phyloP scores from a whole-genome alignment of 495 filamentous ascomycete species.

The Hypoxylon fragiforme region DNA sequence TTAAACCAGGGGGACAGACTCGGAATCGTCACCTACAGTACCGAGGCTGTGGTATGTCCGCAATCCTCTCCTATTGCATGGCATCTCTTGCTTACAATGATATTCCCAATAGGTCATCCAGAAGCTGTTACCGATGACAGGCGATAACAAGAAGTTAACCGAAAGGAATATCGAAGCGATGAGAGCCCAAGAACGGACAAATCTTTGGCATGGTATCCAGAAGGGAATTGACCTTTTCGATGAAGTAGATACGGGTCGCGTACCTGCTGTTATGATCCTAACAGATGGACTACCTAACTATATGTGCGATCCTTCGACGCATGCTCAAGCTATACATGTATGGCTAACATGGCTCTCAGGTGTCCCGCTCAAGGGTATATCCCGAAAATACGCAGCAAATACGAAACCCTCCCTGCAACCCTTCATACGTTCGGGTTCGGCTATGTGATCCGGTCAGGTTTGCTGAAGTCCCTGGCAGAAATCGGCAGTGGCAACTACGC shows the following conservation, averaged over 20 bases:
- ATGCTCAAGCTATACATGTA: not conserved
- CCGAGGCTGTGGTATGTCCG: constrained; percentile 28
- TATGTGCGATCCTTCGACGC: constrained; percentile 25
- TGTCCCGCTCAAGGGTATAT: constrained; percentile 41
- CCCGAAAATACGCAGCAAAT: constrained; percentile 38
- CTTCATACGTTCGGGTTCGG: constrained; percentile 56
- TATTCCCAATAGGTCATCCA: constrained; percentile 38
- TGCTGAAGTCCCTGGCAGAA: constrained; percentile 52
- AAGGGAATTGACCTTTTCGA: constrained; percentile 43
- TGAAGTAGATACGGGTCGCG: constrained; percentile 21
- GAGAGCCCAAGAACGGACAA: constrained; percentile 33
- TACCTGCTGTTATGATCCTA: constrained; percentile 50
- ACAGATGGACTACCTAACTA: constrained; percentile 53
- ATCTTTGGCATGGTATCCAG: constrained; percentile 49
- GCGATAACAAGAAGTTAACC: constrained; percentile 34
- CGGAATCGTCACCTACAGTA: constrained; percentile 50
- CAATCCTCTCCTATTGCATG: not conserved
- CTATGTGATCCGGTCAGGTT: constrained; percentile 42
- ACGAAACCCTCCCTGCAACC: constrained; percentile 40
- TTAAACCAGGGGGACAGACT: constrained; percentile 46
- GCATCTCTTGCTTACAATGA: constrained; percentile 1
- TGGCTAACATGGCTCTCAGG: constrained; percentile 7
- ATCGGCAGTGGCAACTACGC: constrained; percentile 48
- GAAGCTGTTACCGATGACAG: constrained; percentile 42
- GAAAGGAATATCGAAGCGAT: constrained; percentile 40